Evolutionary conservation across 164 flowering plant genomes (phyloP).

Genomic region (Euptelea pleiosperma): DNA sequence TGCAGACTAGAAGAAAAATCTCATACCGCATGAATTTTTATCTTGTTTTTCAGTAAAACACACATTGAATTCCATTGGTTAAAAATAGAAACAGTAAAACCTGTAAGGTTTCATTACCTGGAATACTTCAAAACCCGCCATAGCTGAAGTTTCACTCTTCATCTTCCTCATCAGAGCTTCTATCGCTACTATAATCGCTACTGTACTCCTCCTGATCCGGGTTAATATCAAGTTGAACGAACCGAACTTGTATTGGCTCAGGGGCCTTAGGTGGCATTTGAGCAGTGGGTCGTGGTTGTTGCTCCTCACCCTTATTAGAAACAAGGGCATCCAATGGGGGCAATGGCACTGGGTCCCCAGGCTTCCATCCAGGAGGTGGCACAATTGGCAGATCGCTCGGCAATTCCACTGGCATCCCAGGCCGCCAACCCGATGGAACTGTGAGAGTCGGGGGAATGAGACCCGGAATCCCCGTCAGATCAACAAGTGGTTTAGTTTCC

Average conservation of each 20-base stretch:
- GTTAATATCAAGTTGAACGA: constrained; percentile 74
- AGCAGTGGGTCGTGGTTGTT: constrained; percentile 33
- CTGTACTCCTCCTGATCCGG: constrained; percentile 68
- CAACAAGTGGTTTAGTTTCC: constrained; percentile 29
- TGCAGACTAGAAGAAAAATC: no score
- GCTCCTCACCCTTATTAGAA: constrained; percentile 49
- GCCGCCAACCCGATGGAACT: constrained; percentile 89
- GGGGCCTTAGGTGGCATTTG: constrained; percentile 45
- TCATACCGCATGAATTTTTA: no score
- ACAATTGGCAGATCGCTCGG: constrained; percentile 57
- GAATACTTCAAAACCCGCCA: background rate
- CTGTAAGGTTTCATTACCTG: no score
- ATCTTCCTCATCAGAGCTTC: constrained; percentile 63
- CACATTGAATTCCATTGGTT: no score
- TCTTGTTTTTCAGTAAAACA: no score
- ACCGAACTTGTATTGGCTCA: constrained; percentile 66
- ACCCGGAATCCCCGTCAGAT: constrained; percentile 42
- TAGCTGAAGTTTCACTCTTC: constrained; percentile 46
- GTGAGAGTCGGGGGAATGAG: constrained; percentile 54
- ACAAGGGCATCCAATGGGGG: constrained; percentile 59
- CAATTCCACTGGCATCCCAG: constrained; percentile 91
- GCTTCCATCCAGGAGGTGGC: constrained; percentile 95
- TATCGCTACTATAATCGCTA: constrained; percentile 76
- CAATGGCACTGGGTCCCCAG: constrained; percentile 77
- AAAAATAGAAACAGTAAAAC: no score